These are phyloP conservation scores for Aspergillus egyptiacus DNA, from an alignment of 495 filamentous ascomycete species.

Conservation along the genomic window DNA sequence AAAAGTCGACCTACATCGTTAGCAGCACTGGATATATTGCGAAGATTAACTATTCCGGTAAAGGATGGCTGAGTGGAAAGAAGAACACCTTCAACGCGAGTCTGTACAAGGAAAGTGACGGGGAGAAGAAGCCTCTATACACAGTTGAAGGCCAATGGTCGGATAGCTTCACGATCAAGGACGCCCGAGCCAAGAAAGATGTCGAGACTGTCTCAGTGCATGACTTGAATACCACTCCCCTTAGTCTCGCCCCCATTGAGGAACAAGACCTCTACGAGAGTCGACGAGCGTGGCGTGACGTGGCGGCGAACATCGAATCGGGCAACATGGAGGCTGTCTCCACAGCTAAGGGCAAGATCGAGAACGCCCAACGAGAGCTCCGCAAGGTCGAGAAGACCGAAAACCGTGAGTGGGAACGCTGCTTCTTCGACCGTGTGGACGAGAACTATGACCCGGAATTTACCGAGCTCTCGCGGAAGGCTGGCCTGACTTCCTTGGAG, in stretches of 20 bases:
- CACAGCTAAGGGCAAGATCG: slow-evolving; percentile 78
- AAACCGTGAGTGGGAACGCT: slow-evolving; percentile 72
- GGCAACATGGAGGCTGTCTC: slow-evolving; percentile 80
- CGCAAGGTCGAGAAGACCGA: slow-evolving; percentile 75
- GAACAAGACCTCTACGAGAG: slow-evolving; percentile 84
- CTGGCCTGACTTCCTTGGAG: slow-evolving; percentile 55
- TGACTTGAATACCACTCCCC: slow-evolving; percentile 53
- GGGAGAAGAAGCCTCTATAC: slow-evolving; percentile 79
- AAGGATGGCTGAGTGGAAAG: slow-evolving; percentile 91
- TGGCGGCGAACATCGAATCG: slow-evolving; percentile 68
- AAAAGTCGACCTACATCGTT: slow-evolving; percentile 72
- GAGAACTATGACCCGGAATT: slow-evolving; percentile 52
- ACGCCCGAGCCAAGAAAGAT: slow-evolving; percentile 61
- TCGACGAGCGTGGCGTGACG: slow-evolving; percentile 80
- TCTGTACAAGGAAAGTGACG: slow-evolving; percentile 63
- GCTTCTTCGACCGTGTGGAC: slow-evolving; percentile 65
- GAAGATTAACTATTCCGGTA: slow-evolving; percentile 87
- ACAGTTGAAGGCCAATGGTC: slow-evolving; percentile 90
- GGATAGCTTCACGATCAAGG: slow-evolving; percentile 71
- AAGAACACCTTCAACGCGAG: slow-evolving; percentile 84
- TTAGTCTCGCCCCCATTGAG: slow-evolving; percentile 68
- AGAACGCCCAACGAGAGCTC: slow-evolving; percentile 81
- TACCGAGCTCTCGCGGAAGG: slow-evolving; percentile 48
- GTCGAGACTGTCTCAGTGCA: slow-evolving; percentile 67
- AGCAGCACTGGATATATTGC: slow-evolving; percentile 84